Evolutionary conservation across 345 rosid genomes (phyloP).

Genomic region (Populus simonii): DNA sequence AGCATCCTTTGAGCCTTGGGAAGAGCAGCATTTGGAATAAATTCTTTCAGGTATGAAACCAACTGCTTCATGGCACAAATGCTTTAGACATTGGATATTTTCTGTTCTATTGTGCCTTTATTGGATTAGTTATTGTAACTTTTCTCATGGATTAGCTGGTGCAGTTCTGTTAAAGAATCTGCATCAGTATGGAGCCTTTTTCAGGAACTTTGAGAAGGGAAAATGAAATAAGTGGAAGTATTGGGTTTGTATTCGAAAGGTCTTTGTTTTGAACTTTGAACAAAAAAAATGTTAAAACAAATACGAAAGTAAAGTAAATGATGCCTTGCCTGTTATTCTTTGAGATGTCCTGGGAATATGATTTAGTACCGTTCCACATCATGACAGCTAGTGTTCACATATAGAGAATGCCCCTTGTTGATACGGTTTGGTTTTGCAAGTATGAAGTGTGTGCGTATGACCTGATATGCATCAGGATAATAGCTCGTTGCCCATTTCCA

Average conservation of each 20-base stretch:
- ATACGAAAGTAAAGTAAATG: not conserved
- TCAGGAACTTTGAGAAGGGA: not conserved
- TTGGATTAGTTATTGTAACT: not conserved
- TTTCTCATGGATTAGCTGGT: not conserved
- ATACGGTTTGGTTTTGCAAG: not conserved
- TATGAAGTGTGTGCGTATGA: not conserved
- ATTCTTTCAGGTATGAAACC: conserved; percentile 75
- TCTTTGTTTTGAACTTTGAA: not conserved
- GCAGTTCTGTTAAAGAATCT: not conserved
- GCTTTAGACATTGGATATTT: not conserved
- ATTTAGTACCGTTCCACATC: not conserved
- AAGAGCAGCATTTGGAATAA: conserved; percentile 89
- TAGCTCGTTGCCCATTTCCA: not conserved
- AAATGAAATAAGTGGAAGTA: not conserved
- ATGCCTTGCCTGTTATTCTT: not conserved
- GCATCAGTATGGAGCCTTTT: not conserved
- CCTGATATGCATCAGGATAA: not conserved
- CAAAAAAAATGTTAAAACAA: not conserved
- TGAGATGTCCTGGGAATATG: not conserved
- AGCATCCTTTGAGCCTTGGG: conserved; percentile 96
- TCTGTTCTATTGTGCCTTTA: not conserved
- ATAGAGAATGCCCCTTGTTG: not conserved
- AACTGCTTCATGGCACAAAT: not conserved
- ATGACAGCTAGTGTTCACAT: not conserved
- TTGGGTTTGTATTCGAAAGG: not conserved